Percentiles rank a stretch among this genome's conserved stretches.
Evolutionary conservation across 345 rosid genomes (phyloP).

Genomic region (Eucalyptus regnans): DNA sequence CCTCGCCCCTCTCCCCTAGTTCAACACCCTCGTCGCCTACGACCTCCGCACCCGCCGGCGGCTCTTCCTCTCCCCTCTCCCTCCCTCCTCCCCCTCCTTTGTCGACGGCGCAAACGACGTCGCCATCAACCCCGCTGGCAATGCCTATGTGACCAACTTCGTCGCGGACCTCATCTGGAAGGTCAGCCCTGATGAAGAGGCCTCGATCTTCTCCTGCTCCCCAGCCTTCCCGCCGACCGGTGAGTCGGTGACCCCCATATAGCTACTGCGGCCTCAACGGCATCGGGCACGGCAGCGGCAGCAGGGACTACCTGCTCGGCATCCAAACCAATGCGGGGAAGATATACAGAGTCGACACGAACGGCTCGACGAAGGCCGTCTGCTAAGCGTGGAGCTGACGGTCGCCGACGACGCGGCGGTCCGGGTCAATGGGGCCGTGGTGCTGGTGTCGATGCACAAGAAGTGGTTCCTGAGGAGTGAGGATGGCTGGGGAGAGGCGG

Average conservation of each 20-base stretch:
- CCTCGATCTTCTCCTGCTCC: slow-evolving; percentile 54
- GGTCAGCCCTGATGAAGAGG: slow-evolving; percentile 38
- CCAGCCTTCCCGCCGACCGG: slow-evolving; percentile 17
- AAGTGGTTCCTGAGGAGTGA: slow-evolving; percentile 64
- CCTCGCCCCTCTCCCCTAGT: slow-evolving; percentile 15
- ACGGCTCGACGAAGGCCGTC: slow-evolving; percentile 46
- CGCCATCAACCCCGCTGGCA: slow-evolving; percentile 42
- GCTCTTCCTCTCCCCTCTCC: slow-evolving; percentile 44
- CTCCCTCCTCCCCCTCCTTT: slow-evolving; percentile 44
- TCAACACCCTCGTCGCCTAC: slow-evolving; percentile 39
- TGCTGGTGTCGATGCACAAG: slow-evolving; percentile 37
- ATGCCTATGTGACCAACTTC: slow-evolving; percentile 70
- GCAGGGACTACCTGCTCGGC: slow-evolving; percentile 49
- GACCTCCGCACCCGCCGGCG: slow-evolving; percentile 37
- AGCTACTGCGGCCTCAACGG: slow-evolving; percentile 52
- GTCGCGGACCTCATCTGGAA: slow-evolving; percentile 72
- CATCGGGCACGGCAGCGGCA: slow-evolving; percentile 45
- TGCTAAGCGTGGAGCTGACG: slow-evolving; percentile 24
- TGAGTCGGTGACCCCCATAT: slow-evolving; percentile 4
- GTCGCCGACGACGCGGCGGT: slow-evolving; percentile 49
- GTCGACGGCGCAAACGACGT: slow-evolving; percentile 46
- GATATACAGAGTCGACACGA: slow-evolving; percentile 52
- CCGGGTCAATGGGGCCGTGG: slow-evolving; percentile 39
- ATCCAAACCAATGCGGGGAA: slow-evolving; percentile 68
- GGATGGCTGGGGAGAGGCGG: slow-evolving; percentile 70